Evolutionary conservation across 306 rosid genomes (phyloP).

Genomic region (Malus asiatica): DNA sequence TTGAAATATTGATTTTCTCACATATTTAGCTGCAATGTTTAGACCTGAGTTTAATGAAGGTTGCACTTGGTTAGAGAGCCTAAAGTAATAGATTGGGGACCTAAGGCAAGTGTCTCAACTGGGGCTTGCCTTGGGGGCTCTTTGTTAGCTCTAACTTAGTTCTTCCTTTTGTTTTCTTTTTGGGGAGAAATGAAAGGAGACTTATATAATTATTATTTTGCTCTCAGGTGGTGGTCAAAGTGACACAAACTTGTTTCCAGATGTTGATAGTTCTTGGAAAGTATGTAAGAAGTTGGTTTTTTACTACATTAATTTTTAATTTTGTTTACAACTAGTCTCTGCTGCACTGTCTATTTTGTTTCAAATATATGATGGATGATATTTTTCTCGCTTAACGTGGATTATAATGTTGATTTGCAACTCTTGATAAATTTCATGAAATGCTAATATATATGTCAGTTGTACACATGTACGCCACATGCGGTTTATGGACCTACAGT

Average conservation of each 20-base stretch:
- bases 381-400: background rate
- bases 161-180: background rate
- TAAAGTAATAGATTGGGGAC: background rate
- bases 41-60: background rate
- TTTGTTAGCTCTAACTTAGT: background rate
- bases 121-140: background rate
- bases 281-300: conserved; percentile 35
- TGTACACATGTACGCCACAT: background rate
- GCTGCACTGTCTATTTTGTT: background rate
- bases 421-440: background rate
- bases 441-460: background rate
- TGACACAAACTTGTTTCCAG: conserved; percentile 65
- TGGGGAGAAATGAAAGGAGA: background rate
- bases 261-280: conserved; percentile 85
- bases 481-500: background rate
- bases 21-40: background rate
- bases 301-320: background rate
- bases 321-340: background rate
- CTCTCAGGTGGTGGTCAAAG: conserved; percentile 62
- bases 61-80: background rate
- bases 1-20: background rate
- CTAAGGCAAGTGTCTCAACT: background rate
- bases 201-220: conserved; percentile 2
- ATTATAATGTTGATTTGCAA: background rate
- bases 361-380: background rate